A percentile compares a stretch with the other conserved stretches of the same genome.
phyloP scores from a whole-genome alignment of 1,284 basidiomycete genomes.

The Meira nashicola region DNA sequence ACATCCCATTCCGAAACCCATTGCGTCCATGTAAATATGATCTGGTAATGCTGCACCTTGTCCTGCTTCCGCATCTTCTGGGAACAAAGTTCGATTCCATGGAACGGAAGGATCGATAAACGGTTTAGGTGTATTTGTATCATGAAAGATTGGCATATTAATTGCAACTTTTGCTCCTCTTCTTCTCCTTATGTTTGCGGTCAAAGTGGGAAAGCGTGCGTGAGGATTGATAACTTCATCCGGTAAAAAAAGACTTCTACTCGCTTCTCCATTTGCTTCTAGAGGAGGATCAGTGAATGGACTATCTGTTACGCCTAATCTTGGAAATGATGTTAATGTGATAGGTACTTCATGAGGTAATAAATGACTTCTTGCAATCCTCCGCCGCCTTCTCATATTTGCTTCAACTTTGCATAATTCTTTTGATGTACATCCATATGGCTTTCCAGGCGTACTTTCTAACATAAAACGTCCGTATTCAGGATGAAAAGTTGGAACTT shows the following conservation, averaged over 20 bases:
- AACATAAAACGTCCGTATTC: slow-evolving; percentile 99
- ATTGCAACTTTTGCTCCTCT: slow-evolving; percentile 91
- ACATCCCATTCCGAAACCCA: slow-evolving; percentile 99
- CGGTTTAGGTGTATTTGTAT: slow-evolving; percentile 76
- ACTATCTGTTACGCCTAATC: slow-evolving; percentile 73
- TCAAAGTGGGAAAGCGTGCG: slow-evolving; percentile 93
- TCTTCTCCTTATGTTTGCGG: slow-evolving; percentile 86
- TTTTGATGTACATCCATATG: slow-evolving; percentile 78
- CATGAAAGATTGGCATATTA: slow-evolving; percentile 88
- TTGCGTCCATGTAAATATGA: slow-evolving; percentile 97
- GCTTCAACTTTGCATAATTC: slow-evolving; percentile 84
- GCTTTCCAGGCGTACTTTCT: slow-evolving; percentile 91
- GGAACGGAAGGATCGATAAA: slow-evolving; percentile 87
- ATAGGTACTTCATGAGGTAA: slow-evolving; percentile 81
- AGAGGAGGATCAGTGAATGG: slow-evolving; percentile 84
- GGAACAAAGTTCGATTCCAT: slow-evolving; percentile 71
- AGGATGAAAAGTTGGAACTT: slow-evolving; percentile 86
- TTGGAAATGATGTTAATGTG: slow-evolving; percentile 91
- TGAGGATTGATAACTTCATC: slow-evolving; percentile 96
- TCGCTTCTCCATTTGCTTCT: slow-evolving; percentile 71
- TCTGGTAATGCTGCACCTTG: slow-evolving; percentile 70
- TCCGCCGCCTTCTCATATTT: slow-evolving; percentile 84
- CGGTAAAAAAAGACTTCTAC: slow-evolving; percentile 87
- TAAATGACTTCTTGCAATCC: slow-evolving; percentile 76
- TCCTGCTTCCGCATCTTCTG: slow-evolving; percentile 81